Percentiles rank a stretch among this genome's conserved stretches.
Conservation (phyloP, 495 filamentous ascomycete genomes). For the Podospora conica region DNA sequence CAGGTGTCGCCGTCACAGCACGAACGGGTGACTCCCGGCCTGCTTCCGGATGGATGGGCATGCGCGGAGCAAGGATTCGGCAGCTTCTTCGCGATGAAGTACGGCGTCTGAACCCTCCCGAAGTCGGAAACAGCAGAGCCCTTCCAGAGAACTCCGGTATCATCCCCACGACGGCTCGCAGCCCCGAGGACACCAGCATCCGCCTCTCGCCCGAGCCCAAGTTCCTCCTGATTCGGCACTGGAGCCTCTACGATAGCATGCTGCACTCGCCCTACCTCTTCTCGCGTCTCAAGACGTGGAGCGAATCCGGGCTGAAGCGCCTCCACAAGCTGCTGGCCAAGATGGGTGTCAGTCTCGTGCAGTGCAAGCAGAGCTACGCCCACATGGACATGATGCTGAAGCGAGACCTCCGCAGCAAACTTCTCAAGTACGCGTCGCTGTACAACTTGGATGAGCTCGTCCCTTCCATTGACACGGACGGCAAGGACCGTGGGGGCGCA, state of each 20-base stretch:
- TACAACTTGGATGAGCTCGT: conserved; percentile 93
- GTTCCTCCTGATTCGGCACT: conserved; percentile 90
- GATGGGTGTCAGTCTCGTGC: conserved; percentile 91
- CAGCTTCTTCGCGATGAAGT: conserved; percentile 89
- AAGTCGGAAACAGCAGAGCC: conserved; percentile 46
- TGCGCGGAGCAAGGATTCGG: conserved; percentile 76
- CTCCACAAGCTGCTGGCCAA: conserved; percentile 95
- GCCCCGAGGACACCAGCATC: conserved; percentile 87
- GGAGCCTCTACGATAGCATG: conserved; percentile 98
- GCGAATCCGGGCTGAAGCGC: conserved; percentile 76
- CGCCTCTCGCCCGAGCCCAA: conserved; percentile 89
- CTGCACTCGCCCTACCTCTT: conserved; percentile 95
- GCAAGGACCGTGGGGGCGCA: conserved; percentile 48
- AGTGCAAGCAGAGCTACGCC: conserved; percentile 91
- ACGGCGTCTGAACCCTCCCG: conserved; percentile 82
- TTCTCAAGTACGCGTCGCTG: conserved; percentile 81
- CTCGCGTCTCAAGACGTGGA: conserved; percentile 89
- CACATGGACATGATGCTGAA: conserved; percentile 99
- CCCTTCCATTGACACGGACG: conserved; percentile 56
- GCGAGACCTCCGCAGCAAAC: conserved; percentile 72
- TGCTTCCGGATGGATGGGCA: conserved; percentile 66
- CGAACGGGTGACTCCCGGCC: conserved; percentile 48
- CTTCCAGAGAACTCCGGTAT: conserved; percentile 58
- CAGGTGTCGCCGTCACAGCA: conserved; percentile 69
- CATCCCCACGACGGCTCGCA: conserved; percentile 81